Evolutionary conservation across 768 basidiomycete genomes (phyloP), one percentile per base, ranked within the genome.

Genomic region (Rubroboletus pulcherrimus): DNA sequence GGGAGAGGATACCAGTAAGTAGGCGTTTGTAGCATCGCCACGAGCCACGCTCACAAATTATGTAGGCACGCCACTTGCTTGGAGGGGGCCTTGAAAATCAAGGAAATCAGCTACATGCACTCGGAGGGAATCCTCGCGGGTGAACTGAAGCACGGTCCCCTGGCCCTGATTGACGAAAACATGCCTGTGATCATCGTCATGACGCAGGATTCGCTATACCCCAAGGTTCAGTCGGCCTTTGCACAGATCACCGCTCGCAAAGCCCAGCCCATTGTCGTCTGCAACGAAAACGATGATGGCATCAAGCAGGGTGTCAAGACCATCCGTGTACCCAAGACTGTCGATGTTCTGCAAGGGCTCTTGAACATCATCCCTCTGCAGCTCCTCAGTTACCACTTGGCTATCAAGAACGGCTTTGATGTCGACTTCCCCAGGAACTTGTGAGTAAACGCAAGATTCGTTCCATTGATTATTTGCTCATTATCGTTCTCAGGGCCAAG

Each of bases 141-240:
- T 63, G 97, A 99, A 77, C 79, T 99, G 61, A 99, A 99, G 79
- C 97, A 99, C 70, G 97, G 97, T 43, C 97, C 97, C 53, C 85
- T 99, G 53, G 97, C 97, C 51, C 77, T 99, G 63, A 90, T 99
- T 66, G 97, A 99, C 69, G 97, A 98, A 77, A 94, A 96, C 77
- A 93, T 97, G 90, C 85, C 93, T 40, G 93, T 98, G 63, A 98
- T 98, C 78, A 93, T 99, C 75, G 85, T 99, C 76, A 99, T 99
- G 97, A 99, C 97, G 30, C 89, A 91, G 62, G 97, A 99, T 75
- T 97, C 94, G 42, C 78, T 98, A 26, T 98, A 98, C 76, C 93
- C 95, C 68, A 98, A 99, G 79, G 95, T 98, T 43, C 94, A 98
- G 67, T 90, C 88, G 8, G 97, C 97, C 38, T 92, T 97, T 63